Evolutionary conservation across 1,284 basidiomycete species (phyloP).

Genomic region (Paramarasmius palmivorus): DNA sequence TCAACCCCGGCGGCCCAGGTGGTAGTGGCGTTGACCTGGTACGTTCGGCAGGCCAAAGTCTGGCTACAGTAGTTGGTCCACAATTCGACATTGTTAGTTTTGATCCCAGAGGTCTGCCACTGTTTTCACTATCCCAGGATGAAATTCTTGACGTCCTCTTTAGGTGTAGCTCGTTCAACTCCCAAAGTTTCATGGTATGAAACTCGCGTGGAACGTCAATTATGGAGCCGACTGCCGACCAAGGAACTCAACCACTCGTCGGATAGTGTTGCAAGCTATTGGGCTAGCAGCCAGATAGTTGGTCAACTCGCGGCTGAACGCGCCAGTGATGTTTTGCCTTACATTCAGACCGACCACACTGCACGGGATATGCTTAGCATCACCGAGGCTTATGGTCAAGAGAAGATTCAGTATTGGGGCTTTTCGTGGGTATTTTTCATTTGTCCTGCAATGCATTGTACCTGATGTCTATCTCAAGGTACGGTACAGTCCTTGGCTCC

Average conservation of each 20-base stretch:
- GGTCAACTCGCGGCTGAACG: slow-evolving; percentile 31
- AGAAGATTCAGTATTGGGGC: slow-evolving; percentile 54
- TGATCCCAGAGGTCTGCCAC: slow-evolving; percentile 38
- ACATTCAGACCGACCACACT: slow-evolving; percentile 44
- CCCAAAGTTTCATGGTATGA: slow-evolving; percentile 35
- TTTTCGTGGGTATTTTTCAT: slow-evolving; percentile 41
- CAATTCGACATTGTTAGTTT: no score
- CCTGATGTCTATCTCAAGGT: slow-evolving; percentile 28
- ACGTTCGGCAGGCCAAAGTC: slow-evolving; percentile 26
- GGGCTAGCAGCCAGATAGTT: slow-evolving; percentile 28
- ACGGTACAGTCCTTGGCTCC: slow-evolving; percentile 46
- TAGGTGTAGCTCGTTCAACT: slow-evolving; percentile 34
- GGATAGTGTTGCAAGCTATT: slow-evolving; percentile 23
- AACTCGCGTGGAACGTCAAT: background rate
- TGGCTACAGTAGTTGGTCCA: no score
- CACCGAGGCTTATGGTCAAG: slow-evolving; percentile 39
- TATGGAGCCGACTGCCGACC: slow-evolving; percentile 1
- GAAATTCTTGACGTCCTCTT: no score
- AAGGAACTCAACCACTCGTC: slow-evolving; percentile 20
- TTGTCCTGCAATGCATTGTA: background rate
- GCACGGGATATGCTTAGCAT: slow-evolving; percentile 53
- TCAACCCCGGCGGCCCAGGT: slow-evolving; percentile 56
- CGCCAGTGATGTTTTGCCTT: slow-evolving; percentile 31
- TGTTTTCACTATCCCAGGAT: no score
- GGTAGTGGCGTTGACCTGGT: slow-evolving; percentile 42